Conservation (phyloP, 768 basidiomycete species). For the Lactarius akahatsu region DNA sequence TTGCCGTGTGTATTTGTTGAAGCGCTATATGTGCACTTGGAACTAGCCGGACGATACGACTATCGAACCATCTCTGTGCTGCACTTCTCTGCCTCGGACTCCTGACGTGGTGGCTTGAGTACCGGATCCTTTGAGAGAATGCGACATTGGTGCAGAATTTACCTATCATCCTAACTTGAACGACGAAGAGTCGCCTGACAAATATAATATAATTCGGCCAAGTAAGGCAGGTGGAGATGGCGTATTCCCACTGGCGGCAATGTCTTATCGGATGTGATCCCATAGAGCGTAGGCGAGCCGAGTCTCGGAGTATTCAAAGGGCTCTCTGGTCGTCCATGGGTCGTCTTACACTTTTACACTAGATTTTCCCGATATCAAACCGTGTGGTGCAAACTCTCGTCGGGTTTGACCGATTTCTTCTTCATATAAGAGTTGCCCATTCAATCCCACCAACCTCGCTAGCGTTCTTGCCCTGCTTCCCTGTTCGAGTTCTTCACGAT, state of each 20-base stretch:
- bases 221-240: neutral
- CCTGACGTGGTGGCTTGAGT: too few relatives aligned
- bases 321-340: neutral
- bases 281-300: neutral
- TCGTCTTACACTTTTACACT: neutral
- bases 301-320: neutral
- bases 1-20: too few relatives aligned
- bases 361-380: too few relatives aligned
- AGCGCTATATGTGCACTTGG: too few relatives aligned
- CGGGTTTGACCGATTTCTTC: conserved; percentile 3
- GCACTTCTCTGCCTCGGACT: too few relatives aligned
- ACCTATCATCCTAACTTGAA: neutral
- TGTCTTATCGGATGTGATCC: neutral
- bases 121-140: neutral
- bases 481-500: conserved; percentile 1
- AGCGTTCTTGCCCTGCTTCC: neutral
- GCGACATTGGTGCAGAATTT: neutral
- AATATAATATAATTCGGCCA: neutral
- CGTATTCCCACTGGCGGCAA: too few relatives aligned
- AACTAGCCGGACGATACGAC: too few relatives aligned
- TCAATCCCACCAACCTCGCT: neutral
- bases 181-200: neutral
- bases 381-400: neutral
- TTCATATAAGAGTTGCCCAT: neutral
- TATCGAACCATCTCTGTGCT: too few relatives aligned